phyloP scores from a whole-genome alignment of 2,329 filamentous ascomycete genomes.

The Phaeosphaeria sp. region DNA sequence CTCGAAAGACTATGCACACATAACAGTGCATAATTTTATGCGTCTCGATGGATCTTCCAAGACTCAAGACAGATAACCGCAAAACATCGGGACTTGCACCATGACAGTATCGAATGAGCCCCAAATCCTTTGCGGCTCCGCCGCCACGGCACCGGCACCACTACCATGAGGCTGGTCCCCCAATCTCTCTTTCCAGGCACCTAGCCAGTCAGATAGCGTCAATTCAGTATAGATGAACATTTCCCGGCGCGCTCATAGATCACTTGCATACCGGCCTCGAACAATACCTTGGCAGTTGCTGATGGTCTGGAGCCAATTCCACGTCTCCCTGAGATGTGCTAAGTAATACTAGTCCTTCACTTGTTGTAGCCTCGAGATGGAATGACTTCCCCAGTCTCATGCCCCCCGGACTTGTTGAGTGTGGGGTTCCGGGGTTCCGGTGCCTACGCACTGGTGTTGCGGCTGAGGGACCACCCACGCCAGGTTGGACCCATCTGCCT shows the following conservation, averaged over 20 bases:
- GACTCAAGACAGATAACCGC: background rate
- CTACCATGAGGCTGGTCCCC: background rate
- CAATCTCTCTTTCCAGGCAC: background rate
- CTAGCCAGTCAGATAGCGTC: background rate
- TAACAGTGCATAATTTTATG: background rate
- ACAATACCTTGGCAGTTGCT: background rate
- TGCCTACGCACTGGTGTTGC: too few species aligned
- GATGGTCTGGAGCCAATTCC: background rate
- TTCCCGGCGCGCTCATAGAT: background rate
- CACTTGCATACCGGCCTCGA: background rate
- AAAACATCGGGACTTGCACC: background rate
- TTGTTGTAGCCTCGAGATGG: too few species aligned
- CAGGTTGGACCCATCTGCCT: too few species aligned
- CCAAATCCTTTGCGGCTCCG: background rate
- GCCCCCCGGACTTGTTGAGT: background rate
- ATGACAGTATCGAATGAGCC: background rate
- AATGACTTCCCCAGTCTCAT: too few species aligned
- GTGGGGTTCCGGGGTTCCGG: background rate
- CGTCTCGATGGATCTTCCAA: background rate
- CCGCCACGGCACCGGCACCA: background rate
- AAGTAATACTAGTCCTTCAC: background rate
- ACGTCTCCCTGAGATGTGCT: background rate
- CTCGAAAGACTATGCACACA: background rate
- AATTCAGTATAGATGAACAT: background rate
- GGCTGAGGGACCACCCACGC: background rate